Base-by-base conservation (phyloP, 345 rosid genomes). In the Mallotus nudiflorus region DNA sequence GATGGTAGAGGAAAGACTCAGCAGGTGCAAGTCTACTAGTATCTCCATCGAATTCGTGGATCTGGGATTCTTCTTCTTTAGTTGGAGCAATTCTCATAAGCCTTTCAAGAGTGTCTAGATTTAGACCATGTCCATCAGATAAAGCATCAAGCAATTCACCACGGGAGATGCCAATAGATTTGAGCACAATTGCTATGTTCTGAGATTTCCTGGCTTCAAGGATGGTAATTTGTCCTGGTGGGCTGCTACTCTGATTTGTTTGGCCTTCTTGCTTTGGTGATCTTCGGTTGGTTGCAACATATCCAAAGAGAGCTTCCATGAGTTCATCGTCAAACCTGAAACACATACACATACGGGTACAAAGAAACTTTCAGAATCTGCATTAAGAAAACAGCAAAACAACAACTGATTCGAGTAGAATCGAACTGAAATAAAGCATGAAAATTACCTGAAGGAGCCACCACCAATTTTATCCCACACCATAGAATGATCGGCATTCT, bases 241-340 rank as follows among this genome's bases (percentile, higher is more conserved):
- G 52, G 11, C 64, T 54, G 16, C 81, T 37, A 65, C 58, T 73
- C 53, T 42, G 42, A 55, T 65, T 59, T 53, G 76, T 33, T 51
- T 28, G 66, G 6, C 45, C 46, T 9, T 49, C 73, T 48, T 70
- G 33, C 13, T 66, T 44, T 11, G 86, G 79, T 3, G 91, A 71
- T 77, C 77, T 87, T 70, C 68, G 75, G 22, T 86, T 86, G 20
- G 80, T 82, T 27, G 92, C 93, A 16, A 84, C 86, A 59, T 66
- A 84, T 46, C 99, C 97, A 67, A 94, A 94, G 3, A 94, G 88
- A 56, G 96, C 95, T 78, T 94, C 97, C 99, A 91, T 91, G 28
- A 90, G 84, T 71, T 92, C 91, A 33, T 78, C 89, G 64, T 94
- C 97, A 77, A 90, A 73, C 78, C 98, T 90, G 87, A 61, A 68